These are phyloP conservation scores for Detonula confervacea DNA, from an alignment of 352 stramenopile species.

Conservation along the genomic window DNA sequence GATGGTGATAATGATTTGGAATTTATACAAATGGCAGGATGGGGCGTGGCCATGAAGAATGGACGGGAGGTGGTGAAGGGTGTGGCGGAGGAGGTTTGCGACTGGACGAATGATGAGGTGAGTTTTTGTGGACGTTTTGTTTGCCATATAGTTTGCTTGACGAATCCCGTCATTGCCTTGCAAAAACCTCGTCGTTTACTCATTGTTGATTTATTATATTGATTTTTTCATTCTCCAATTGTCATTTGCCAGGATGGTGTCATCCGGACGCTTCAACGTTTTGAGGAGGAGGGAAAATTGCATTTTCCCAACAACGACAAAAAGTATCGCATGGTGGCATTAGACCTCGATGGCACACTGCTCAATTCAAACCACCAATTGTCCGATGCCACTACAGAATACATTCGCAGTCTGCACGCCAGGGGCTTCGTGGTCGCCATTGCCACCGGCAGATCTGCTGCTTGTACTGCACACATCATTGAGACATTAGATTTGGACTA, in stretches of 20 bases:
- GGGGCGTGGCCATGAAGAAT: slow-evolving; percentile 85
- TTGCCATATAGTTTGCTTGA: no score
- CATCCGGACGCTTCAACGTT: slow-evolving; percentile 52
- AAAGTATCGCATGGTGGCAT: slow-evolving; percentile 61
- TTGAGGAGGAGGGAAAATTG: slow-evolving; percentile 38
- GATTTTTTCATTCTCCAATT: background rate
- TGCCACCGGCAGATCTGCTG: slow-evolving; percentile 62
- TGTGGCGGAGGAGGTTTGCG: slow-evolving; percentile 62
- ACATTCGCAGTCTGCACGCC: slow-evolving; percentile 54
- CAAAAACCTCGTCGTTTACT: no score
- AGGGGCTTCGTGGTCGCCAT: slow-evolving; percentile 63
- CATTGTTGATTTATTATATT: background rate
- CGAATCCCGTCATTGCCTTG: no score
- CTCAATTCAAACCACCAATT: slow-evolving; percentile 54
- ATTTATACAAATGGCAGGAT: slow-evolving; percentile 75
- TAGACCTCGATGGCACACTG: slow-evolving; percentile 81
- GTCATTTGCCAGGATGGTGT: slow-evolving; percentile 51
- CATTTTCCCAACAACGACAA: slow-evolving; percentile 14
- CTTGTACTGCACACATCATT: slow-evolving; percentile 44
- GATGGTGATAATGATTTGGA: slow-evolving; percentile 87
- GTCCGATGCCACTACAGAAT: slow-evolving; percentile 45
- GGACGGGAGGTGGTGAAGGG: slow-evolving; percentile 63
- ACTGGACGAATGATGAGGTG: slow-evolving; percentile 72
- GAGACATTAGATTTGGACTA: slow-evolving; percentile 26
- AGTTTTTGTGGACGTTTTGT: no score